Evolutionary conservation across 2,329 filamentous ascomycete genomes (phyloP).

Genomic region (Sclerotinia sclerotiorum): DNA sequence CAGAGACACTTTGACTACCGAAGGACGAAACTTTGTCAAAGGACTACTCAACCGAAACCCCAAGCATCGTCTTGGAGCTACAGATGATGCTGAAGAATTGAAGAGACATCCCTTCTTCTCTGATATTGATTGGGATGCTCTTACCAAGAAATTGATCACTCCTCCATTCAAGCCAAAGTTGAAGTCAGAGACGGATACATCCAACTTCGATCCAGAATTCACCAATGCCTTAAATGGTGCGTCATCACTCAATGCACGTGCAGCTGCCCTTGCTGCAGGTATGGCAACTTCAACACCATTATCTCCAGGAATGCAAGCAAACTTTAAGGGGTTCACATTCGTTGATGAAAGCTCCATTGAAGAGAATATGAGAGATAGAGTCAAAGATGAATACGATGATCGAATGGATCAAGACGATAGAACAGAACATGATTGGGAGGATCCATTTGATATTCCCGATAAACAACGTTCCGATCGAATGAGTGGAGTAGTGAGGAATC

Average conservation of each 20-base stretch:
- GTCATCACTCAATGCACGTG: conserved; percentile 85
- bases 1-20: conserved; percentile 87
- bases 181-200: conserved; percentile 93
- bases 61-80: conserved; percentile 88
- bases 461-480: conserved; percentile 53
- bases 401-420: conserved; percentile 60
- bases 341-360: conserved; percentile 97
- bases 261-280: conserved; percentile 79
- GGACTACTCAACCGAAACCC: conserved; percentile 95
- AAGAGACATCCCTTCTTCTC: conserved; percentile 93
- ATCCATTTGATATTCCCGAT: conserved; percentile 48
- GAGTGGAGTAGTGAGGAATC: conserved; percentile 62
- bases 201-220: conserved; percentile 98
- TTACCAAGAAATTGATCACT: conserved; percentile 87
- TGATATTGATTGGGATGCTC: conserved; percentile 88
- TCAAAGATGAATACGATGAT: conserved; percentile 55
- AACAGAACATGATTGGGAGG: conserved; percentile 42
- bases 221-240: conserved; percentile 89
- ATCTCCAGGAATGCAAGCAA: conserved; percentile 93
- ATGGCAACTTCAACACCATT: conserved; percentile 88
- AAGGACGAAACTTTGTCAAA: conserved; percentile 97
- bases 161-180: conserved; percentile 98
- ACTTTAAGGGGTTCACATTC: conserved; percentile 98
- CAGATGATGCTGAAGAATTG: conserved; percentile 86
- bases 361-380: conserved; percentile 67